Base-by-base conservation (phyloP, 1,284 basidiomycete genomes). In the Moesziomyces globuligerus region DNA sequence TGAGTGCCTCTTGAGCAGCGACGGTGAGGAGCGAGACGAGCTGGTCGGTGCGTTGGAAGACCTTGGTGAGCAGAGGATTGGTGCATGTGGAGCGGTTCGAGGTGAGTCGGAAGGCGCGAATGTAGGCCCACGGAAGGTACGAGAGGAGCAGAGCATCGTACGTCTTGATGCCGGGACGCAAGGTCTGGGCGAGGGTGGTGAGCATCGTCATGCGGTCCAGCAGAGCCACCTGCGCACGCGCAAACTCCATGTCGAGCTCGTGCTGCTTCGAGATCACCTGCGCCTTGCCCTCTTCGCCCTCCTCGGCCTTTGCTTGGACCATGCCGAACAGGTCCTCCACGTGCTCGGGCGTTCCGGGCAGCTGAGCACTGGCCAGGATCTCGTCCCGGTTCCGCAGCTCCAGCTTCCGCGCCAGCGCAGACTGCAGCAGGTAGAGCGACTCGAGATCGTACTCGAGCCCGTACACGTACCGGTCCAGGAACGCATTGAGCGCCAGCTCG, bases 141-240 rank as follows among this genome's bases (percentile, higher is more conserved):
- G 60, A 50, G 7, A 72, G 23, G 1, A 72, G 46, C 11, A 61
- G 4, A 0, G 64, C 29, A 32, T 32, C 29, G 29, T 32, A 32
- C 29, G 29, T 15, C 6, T 11, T 6, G 13, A 11, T 43, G 28
- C 68, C 47, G 17, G 26, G 48, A 8, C 39, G 34, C 10, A 25
- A 15, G 10, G 41, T 25, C 20, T 53, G 15, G 3, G 65, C 50
- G 6, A 68, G 59, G 1, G 55, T 26, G 3, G 52, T 42, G 25
- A 57, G 29, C 18, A 68, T 21, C 2, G 52, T 21, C 70, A 72
- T 72, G 0, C 70, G 51, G 23, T 72, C 70, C 21, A 72, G 59
- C 43, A 72, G 50, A 15, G 38, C 32, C 0, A 72, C 25, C 21
- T 54, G 48, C 3, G 70, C 70, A 10, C 59, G 32, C 7, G 58